A percentile compares a stretch with the other conserved stretches of the same genome.
Evolutionary conservation across 2,329 filamentous ascomycete genomes (phyloP).

Genomic region (Claviceps sp.): DNA sequence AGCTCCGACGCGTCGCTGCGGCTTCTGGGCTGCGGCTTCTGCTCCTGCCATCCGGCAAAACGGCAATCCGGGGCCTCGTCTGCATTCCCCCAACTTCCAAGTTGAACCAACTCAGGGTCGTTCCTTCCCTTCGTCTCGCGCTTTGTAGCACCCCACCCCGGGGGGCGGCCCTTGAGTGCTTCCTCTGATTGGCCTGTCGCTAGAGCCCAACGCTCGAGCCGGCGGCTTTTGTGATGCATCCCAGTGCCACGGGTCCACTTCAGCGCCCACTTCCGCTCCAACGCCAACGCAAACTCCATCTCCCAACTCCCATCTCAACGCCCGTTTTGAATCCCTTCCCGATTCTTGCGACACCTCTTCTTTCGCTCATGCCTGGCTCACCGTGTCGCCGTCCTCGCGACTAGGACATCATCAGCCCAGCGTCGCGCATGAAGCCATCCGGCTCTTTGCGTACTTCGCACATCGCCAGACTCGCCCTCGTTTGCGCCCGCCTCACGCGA

Average conservation of each 20-base stretch:
- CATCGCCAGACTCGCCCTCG: slow-evolving; percentile 29
- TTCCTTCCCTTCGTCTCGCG: no score
- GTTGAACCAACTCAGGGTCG: no score
- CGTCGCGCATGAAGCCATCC: slow-evolving; percentile 1
- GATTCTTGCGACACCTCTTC: slow-evolving; percentile 2
- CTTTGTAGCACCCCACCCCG: no score
- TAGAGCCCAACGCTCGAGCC: neutral
- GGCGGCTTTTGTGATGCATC: slow-evolving; percentile 15
- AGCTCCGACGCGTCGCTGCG: no score
- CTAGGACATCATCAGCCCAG: slow-evolving; percentile 4
- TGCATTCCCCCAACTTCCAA: no score
- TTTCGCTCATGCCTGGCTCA: slow-evolving; percentile 2
- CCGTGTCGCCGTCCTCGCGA: slow-evolving; percentile 5
- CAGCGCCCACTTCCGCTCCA: neutral
- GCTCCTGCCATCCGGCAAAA: no score
- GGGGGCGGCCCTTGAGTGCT: no score
- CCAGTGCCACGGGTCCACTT: slow-evolving; percentile 9
- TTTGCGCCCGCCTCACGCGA: slow-evolving; percentile 20
- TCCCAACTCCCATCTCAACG: neutral
- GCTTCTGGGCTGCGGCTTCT: no score
- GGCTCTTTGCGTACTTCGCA: slow-evolving; percentile 17
- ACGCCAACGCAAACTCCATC: neutral
- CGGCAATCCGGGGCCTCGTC: no score
- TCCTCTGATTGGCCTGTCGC: no score
- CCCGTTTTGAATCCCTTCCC: neutral